These are phyloP conservation scores for Nyssa sinensis DNA, from an alignment of 148 eudicot species.

Conservation along the genomic window DNA sequence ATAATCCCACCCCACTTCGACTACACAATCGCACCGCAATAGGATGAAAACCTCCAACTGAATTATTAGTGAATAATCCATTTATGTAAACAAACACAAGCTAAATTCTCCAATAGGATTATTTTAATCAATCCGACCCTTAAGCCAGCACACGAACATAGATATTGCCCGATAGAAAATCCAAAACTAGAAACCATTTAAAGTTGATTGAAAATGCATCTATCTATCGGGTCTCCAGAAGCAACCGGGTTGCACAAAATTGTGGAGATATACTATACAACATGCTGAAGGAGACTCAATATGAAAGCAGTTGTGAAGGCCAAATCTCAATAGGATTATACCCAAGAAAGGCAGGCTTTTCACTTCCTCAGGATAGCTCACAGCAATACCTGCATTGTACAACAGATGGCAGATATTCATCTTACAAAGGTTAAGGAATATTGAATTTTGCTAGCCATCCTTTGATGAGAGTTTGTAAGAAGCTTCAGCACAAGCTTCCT, in stretches of 20 bases:
- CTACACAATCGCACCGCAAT: too few species aligned
- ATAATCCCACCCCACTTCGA: too few species aligned
- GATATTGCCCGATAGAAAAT: too few species aligned
- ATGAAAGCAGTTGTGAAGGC: not conserved
- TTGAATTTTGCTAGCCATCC: conserved; percentile 12
- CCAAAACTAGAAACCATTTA: too few species aligned
- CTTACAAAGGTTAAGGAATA: not conserved
- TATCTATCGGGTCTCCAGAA: too few species aligned
- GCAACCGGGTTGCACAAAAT: not conserved
- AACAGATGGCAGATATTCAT: not conserved
- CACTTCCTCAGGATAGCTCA: not conserved
- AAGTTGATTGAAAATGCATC: too few species aligned
- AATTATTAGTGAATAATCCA: too few species aligned
- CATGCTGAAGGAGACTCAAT: not conserved
- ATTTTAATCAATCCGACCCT: too few species aligned
- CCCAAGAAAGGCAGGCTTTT: not conserved
- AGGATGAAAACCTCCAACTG: too few species aligned
- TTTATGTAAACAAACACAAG: too few species aligned
- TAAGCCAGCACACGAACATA: too few species aligned
- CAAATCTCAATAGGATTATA: not conserved
- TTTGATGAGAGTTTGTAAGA: conserved; percentile 49
- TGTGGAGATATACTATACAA: not conserved
- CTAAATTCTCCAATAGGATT: too few species aligned
- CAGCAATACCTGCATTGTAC: not conserved
- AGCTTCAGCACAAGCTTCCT: conserved; percentile 88